phyloP scores from a whole-genome alignment of 352 stramenopile species.

The Pythium oligandrum region DNA sequence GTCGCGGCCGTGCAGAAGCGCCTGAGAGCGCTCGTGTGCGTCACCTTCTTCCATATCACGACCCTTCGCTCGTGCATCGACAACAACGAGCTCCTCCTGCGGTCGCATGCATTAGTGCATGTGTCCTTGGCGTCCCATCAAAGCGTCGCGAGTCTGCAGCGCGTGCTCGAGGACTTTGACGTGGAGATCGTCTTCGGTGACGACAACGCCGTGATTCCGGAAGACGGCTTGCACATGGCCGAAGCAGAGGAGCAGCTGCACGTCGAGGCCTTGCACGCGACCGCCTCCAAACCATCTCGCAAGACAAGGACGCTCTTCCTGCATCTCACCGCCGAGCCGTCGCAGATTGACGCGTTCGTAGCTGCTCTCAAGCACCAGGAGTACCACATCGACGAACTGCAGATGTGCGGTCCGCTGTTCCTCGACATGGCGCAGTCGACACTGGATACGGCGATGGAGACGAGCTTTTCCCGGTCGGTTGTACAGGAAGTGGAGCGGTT shows the following conservation, averaged over 20 bases:
- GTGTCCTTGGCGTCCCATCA: slow-evolving; percentile 8
- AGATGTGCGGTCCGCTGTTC: slow-evolving; percentile 56
- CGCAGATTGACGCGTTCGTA: slow-evolving; percentile 37
- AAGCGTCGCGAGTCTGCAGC: slow-evolving; percentile 16
- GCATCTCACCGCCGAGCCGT: slow-evolving; percentile 48
- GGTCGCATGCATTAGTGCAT: slow-evolving; percentile 53
- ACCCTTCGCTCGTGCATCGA: slow-evolving; percentile 54
- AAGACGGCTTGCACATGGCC: slow-evolving; percentile 18
- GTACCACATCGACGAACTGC: slow-evolving; percentile 45
- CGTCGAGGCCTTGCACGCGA: slow-evolving; percentile 9
- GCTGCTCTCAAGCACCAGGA: slow-evolving; percentile 25
- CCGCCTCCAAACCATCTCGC: background rate
- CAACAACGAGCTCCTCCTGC: slow-evolving; percentile 60
- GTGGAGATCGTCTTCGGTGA: slow-evolving; percentile 32
- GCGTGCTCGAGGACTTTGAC: slow-evolving; percentile 32
- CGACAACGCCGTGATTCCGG: slow-evolving; percentile 23
- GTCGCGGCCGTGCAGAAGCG: slow-evolving; percentile 50
- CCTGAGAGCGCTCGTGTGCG: slow-evolving; percentile 50
- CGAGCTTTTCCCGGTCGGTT: slow-evolving; percentile 49
- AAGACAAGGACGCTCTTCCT: slow-evolving; percentile 29
- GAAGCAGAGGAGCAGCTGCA: slow-evolving; percentile 21
- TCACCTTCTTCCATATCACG: slow-evolving; percentile 81
- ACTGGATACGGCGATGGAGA: slow-evolving; percentile 45
- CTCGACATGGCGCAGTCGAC: slow-evolving; percentile 60
- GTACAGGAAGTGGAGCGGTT: slow-evolving; percentile 45